Base-by-base conservation (phyloP, 2,329 filamentous ascomycete genomes). In the Cladobotryum protrusum region DNA sequence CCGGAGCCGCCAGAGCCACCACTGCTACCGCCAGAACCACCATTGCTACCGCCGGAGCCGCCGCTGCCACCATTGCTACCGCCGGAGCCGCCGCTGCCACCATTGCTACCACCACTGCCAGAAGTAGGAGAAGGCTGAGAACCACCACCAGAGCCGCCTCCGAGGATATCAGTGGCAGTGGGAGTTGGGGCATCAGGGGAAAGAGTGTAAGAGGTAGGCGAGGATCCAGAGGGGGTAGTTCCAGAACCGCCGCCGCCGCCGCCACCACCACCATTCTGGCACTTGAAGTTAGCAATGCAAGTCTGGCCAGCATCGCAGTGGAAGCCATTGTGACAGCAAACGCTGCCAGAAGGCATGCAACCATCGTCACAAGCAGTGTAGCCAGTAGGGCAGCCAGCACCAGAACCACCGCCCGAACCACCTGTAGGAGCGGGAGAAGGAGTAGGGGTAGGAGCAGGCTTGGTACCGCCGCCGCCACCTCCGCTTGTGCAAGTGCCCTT, bases 301-400 rank as follows among this genome's bases (percentile, higher is more conserved):
- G 19, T 55, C 37, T 51, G 50, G 13, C 55, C 58, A 2, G 48
- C 19, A 24, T 50, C 43, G 48, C 58, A 61, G 52, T 52, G 59
- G n/a, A 50, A 54, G 18, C 56, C 56, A 11, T 56, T 48, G n/a
- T 49, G 32, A 44, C 60, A 62, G 17, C 60, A 61, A 8, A 54
- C 47, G 14, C 53, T 50, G 3, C 59, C 59, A 1, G 9, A 2
- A 12, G 54, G 55, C 51, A 61, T 60, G 29, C 60, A 61, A 5
- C 44, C 51, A 17, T 39, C 32, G 18, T 53, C 51, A 24, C 58
- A 60, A 13, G 41, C 3, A 20, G 39, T 49, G 34, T 54, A 44
- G 41, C 51, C 47, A 6, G 24, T 35, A n/a, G 49, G 52, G 29
- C 45, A 46, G 2, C 43, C 46, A 43, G 50, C 43, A n/a, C 42